A percentile compares a stretch with the other conserved stretches of the same genome.
phyloP scores from a whole-genome alignment of 257 asterid species.

The Plectranthus barbatus region DNA sequence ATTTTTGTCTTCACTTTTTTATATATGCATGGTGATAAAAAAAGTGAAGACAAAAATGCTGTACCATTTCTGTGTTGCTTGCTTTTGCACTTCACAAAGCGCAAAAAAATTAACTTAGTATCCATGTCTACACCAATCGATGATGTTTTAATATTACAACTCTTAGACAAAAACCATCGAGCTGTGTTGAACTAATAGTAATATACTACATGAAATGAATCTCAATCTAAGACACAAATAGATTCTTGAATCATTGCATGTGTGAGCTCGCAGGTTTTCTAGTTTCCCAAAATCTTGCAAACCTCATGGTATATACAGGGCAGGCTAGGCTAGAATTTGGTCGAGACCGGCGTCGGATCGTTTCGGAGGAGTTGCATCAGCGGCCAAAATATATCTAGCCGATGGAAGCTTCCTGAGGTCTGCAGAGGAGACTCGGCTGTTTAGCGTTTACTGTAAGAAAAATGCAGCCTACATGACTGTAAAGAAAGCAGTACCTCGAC shows the following conservation, averaged over 20 bases:
- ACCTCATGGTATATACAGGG: neutral
- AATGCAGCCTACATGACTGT: neutral
- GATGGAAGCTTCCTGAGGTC: slow-evolving; percentile 74
- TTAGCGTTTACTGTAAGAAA: neutral
- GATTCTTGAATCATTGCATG: neutral
- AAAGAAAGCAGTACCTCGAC: slow-evolving; percentile 60
- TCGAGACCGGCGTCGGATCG: slow-evolving; percentile 19
- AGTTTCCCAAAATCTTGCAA: neutral
- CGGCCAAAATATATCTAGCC: slow-evolving; percentile 96
- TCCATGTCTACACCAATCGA: too few species aligned
- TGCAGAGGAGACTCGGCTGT: slow-evolving; percentile 12
- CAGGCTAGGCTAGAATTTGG: slow-evolving; percentile 19
- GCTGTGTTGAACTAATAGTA: neutral
- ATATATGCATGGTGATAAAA: too few species aligned
- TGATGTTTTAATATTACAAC: too few species aligned
- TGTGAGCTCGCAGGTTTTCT: neutral
- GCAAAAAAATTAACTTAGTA: too few species aligned
- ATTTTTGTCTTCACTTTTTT: too few species aligned
- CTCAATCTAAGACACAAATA: too few species aligned
- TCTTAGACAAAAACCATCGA: neutral
- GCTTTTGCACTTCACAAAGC: slow-evolving; percentile 11
- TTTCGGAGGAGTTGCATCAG: slow-evolving; percentile 76
- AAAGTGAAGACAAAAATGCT: slow-evolving; percentile 10
- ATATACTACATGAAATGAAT: neutral
- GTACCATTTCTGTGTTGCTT: neutral